Evolutionary conservation across 305 asterid species (phyloP).

Genomic region (Fraxinus paxiana): DNA sequence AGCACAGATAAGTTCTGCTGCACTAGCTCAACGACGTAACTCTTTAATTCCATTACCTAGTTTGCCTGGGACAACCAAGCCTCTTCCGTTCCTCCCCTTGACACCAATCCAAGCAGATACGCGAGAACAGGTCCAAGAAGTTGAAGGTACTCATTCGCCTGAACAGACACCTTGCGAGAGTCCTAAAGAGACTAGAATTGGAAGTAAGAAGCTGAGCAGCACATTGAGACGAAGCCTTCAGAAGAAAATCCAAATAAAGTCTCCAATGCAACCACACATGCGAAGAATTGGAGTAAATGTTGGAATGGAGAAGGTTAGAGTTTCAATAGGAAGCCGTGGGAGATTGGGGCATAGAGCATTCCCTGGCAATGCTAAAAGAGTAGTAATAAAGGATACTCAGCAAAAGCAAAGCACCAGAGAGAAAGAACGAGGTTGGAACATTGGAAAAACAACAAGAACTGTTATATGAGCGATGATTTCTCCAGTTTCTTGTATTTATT

Average conservation of each 20-base stretch:
- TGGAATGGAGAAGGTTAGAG: constrained; percentile 72
- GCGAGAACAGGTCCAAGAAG: constrained; percentile 28
- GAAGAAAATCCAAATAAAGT: constrained; percentile 57
- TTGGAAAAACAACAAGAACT: constrained; percentile 51
- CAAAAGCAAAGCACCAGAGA: constrained; percentile 63
- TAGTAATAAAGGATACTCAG: constrained; percentile 42
- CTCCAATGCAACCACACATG: constrained; percentile 59
- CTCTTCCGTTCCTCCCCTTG: constrained; percentile 41
- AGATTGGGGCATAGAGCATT: constrained; percentile 54
- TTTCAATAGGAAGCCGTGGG: constrained; percentile 85
- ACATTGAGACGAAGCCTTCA: constrained; percentile 62
- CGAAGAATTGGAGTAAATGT: constrained; percentile 74
- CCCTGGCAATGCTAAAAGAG: constrained; percentile 64
- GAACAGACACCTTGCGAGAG: constrained; percentile 49
- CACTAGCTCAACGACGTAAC: constrained; percentile 53
- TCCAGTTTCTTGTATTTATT: constrained; percentile 8
- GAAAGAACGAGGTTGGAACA: constrained; percentile 87
- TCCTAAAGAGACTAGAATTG: constrained; percentile 42
- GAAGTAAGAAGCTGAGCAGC: constrained; percentile 45
- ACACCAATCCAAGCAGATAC: constrained; percentile 43
- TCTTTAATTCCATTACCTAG: constrained; percentile 71
- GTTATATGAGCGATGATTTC: constrained; percentile 19
- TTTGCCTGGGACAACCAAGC: constrained; percentile 37
- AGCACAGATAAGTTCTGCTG: constrained; percentile 33
- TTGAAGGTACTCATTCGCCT: constrained; percentile 37